Evolutionary conservation across 768 basidiomycete genomes (phyloP), one percentile per base, ranked within the genome.

Genomic region (Mycena belliarum): DNA sequence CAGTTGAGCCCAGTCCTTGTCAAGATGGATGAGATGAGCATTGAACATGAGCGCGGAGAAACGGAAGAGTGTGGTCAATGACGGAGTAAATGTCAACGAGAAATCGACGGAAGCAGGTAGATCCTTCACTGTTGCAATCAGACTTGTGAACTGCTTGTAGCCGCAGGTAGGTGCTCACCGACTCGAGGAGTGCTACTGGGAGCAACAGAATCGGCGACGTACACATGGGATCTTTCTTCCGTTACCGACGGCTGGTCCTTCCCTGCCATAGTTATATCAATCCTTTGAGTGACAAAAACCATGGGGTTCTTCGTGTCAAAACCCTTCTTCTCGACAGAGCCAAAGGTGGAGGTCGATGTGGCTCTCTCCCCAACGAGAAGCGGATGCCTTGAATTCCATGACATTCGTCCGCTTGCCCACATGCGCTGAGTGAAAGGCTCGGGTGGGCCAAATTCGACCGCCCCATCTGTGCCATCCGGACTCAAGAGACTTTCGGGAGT

Each of bases 11-110:
- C 86, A 91, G 23, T 86, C 82, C 56, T 84, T 83, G 72, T 93
- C 90, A 25, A 93, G 80, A 71, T 95, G 92, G 62, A 95, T 90
- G 63, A 85, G 80, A 63, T 95, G 92, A 14, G 83, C 89, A 64
- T 95, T 94, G 75, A 91, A 92, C 63, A 87, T 93, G 23, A 95
- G 76, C 20, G 92, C 90, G 6, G 91, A 93, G 73, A 88, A 95
- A 23, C 91, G 85, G 75, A 95, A 95, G 21, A 94, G 75, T 0
- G 88, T 91, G 10, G 86, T 84, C 33, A 84, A 71, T 24, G 81
- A 84, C 4, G 91, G 91, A 15, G 73, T 82, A 66, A 85, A 91
- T 28, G 73, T 76, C 69, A 91, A 86, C 5, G 82, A 79, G 68
- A 89, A 86, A 60, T 86, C 82, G 24, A 73, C 58, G 0, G 76